Percentiles rank a stretch among this genome's conserved stretches.
Evolutionary conservation across 2,329 filamentous ascomycete species (phyloP).

Genomic region (Ceratocystis cacaofunesta): DNA sequence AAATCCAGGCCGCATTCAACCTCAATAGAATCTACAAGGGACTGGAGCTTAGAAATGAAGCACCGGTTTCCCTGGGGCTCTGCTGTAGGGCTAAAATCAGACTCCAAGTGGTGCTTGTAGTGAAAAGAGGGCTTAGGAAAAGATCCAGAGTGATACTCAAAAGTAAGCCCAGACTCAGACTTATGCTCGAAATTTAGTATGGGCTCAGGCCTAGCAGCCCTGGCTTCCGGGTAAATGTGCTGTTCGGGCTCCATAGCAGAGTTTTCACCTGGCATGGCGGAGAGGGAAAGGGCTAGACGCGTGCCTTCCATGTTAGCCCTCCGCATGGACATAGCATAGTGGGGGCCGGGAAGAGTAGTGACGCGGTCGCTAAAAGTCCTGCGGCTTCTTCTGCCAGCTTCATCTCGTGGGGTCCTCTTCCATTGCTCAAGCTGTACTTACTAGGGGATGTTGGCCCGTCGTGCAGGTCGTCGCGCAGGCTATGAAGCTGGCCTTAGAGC

Average conservation of each 20-base stretch:
- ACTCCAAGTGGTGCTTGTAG: background rate
- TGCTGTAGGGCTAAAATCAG: background rate
- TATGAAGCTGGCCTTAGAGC: background rate
- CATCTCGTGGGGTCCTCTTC: too few relatives aligned
- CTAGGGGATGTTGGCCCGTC: background rate
- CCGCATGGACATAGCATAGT: background rate
- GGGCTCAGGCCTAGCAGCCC: too few relatives aligned
- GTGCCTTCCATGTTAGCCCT: background rate
- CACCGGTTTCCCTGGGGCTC: background rate
- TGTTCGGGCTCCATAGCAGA: background rate
- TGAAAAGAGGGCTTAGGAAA: background rate
- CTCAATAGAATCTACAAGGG: slow-evolving; percentile 1
- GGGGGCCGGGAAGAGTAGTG: background rate
- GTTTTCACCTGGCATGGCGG: background rate
- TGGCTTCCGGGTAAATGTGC: background rate
- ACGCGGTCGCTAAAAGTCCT: background rate
- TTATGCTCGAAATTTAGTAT: background rate
- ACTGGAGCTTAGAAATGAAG: background rate
- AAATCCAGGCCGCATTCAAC: background rate
- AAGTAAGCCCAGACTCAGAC: background rate
- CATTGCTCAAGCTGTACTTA: background rate
- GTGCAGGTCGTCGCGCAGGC: background rate
- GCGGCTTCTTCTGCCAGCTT: background rate
- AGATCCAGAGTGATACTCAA: background rate
- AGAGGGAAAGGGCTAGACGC: background rate